Evolutionary conservation across 805 yeast species (phyloP).

Genomic region (Clavispora santaluciae): DNA sequence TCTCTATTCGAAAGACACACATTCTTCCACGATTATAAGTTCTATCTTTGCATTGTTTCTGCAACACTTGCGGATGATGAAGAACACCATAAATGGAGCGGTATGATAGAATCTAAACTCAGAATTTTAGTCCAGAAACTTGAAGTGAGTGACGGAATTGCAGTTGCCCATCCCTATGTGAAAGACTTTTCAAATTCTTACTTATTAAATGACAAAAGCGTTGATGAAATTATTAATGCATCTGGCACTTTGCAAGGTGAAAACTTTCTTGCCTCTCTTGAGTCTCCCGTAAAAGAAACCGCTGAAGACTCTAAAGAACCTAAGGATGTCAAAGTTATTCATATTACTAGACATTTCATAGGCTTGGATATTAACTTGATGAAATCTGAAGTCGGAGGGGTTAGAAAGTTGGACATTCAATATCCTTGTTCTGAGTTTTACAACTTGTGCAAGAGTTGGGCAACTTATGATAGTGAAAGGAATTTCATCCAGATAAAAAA

Average conservation of each 20-base stretch:
- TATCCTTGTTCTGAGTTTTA: slow-evolving; percentile 88
- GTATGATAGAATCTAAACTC: slow-evolving; percentile 84
- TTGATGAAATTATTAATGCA: slow-evolving; percentile 50
- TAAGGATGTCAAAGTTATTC: slow-evolving; percentile 30
- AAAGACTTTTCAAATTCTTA: slow-evolving; percentile 60
- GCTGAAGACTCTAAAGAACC: slow-evolving; percentile 7
- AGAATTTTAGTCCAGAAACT: slow-evolving; percentile 78
- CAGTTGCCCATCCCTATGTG: slow-evolving; percentile 84
- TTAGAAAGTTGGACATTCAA: slow-evolving; percentile 73
- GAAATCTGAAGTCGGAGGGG: slow-evolving; percentile 39
- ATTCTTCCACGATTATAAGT: slow-evolving; percentile 79
- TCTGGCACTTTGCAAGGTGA: slow-evolving; percentile 62
- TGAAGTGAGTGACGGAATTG: slow-evolving; percentile 71
- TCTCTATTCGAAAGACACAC: slow-evolving; percentile 74
- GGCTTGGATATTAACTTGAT: slow-evolving; percentile 59
- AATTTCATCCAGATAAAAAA: slow-evolving; percentile 64
- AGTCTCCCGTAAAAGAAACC: slow-evolving; percentile 1
- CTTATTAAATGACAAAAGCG: slow-evolving; percentile 32
- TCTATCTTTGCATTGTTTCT: slow-evolving; percentile 78
- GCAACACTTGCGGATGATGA: slow-evolving; percentile 70
- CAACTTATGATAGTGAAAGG: slow-evolving; percentile 55
- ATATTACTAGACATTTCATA: slow-evolving; percentile 71
- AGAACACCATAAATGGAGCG: slow-evolving; percentile 87
- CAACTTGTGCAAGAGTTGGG: slow-evolving; percentile 71
- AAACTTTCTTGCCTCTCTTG: slow-evolving; percentile 9